Percentiles rank a stretch among this genome's conserved stretches.
Conservation (phyloP, 371 early-diverging fungal genomes). For the Circinella minor region DNA sequence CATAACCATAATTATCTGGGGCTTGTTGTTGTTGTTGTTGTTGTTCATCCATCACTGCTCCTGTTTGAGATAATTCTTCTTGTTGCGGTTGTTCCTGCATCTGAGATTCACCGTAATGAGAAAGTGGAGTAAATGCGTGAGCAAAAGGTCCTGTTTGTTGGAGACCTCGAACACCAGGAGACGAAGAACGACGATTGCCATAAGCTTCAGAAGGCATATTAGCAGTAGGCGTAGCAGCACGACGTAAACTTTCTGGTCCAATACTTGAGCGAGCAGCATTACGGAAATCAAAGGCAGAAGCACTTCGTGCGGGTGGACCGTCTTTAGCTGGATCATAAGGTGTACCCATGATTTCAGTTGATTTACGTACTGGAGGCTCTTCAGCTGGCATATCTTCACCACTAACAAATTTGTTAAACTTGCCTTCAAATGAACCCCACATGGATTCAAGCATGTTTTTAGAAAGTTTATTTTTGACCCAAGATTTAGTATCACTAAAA, state of each 20-base stretch:
- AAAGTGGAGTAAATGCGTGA: conserved; percentile 20
- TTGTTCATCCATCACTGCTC: not conserved
- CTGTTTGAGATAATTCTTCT: not conserved
- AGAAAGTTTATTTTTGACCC: conserved; percentile 63
- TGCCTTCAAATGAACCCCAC: conserved; percentile 72
- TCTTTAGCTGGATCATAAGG: conserved; percentile 21
- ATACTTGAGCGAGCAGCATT: conserved; percentile 19
- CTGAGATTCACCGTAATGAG: conserved; percentile 12
- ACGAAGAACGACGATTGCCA: conserved; percentile 15
- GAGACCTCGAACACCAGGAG: conserved; percentile 18
- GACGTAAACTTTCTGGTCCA: conserved; percentile 25
- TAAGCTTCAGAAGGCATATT: conserved; percentile 23
- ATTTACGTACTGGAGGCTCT: conserved; percentile 43
- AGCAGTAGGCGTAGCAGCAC: conserved; percentile 31
- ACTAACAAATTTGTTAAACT: conserved; percentile 73
- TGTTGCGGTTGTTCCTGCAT: conserved; percentile 8
- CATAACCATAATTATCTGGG: conserved; percentile 14
- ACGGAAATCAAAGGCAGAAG: conserved; percentile 35
- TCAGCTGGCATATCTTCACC: conserved; percentile 59
- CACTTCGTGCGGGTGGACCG: conserved; percentile 33
- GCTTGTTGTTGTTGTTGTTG: conserved; percentile 13
- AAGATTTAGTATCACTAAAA: conserved; percentile 41
- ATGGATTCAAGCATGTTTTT: conserved; percentile 69
- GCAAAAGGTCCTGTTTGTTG: conserved; percentile 9
- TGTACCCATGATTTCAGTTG: conserved; percentile 51